phyloP scores from a whole-genome alignment of 331 rosid species.

The Stylosanthes scabra region DNA sequence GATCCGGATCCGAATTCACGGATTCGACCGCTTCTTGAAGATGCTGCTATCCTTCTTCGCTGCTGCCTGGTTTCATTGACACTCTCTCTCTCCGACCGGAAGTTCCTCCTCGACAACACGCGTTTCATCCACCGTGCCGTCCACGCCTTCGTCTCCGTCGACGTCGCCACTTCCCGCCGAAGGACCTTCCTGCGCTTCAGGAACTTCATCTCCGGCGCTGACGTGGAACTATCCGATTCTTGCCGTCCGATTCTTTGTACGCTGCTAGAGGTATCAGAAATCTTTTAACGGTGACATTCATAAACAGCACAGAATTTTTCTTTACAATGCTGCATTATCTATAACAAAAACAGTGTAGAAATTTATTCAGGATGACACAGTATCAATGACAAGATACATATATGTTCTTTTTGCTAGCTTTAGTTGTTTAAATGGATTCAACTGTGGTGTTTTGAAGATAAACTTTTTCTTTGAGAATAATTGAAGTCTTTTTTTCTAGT shows the following conservation, averaged over 20 bases:
- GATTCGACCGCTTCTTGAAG: conserved; percentile 47
- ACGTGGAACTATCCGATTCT: conserved; percentile 51
- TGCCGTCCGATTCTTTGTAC: conserved; percentile 62
- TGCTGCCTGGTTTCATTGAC: conserved; percentile 62
- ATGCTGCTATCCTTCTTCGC: conserved; percentile 60
- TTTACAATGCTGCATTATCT: no score
- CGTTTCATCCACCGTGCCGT: conserved; percentile 47
- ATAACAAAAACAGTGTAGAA: no score
- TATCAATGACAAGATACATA: no score
- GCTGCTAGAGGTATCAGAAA: conserved; percentile 59
- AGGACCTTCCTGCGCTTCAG: conserved; percentile 33
- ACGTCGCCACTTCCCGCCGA: conserved; percentile 38
- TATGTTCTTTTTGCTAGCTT: no score
- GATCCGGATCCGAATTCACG: conserved; percentile 36
- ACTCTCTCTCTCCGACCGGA: conserved; percentile 44
- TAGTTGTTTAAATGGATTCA: no score
- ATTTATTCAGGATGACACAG: no score
- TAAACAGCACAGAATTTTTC: no score
- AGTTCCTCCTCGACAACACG: conserved; percentile 43
- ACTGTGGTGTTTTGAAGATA: no score
- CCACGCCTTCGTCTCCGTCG: conserved; percentile 42
- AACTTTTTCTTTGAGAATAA: no score
- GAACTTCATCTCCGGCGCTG: conserved; percentile 46
- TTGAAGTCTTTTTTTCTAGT: no score
- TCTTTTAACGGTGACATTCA: no score